phyloP scores from a whole-genome alignment of 1,284 basidiomycete species.

The Trichosporon ovoides region DNA sequence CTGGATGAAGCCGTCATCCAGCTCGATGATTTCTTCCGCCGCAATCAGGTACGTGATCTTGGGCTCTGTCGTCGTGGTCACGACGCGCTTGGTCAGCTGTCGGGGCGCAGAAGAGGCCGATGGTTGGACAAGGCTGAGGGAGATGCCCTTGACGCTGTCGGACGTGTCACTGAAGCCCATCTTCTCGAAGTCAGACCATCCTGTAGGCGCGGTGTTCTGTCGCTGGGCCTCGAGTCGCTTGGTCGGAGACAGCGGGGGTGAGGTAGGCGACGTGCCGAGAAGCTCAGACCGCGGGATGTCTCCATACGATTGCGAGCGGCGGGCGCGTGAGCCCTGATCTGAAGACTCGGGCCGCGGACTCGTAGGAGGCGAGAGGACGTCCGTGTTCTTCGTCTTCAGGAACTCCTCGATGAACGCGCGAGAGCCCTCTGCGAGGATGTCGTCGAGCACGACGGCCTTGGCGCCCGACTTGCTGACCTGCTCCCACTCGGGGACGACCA shows the following conservation, averaged over 20 bases:
- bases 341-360: background rate
- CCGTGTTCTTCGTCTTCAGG: conserved; percentile 8
- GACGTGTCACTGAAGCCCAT: conserved; percentile 25
- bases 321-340: conserved; percentile 8
- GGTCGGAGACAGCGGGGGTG: conserved; percentile 4
- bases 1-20: conserved; percentile 38
- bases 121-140: conserved; percentile 13
- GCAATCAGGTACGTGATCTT: conserved; percentile 9
- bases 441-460: conserved; percentile 12
- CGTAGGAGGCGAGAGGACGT: conserved; percentile 9
- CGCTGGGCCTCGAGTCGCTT: conserved; percentile 7
- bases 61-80: conserved; percentile 4
- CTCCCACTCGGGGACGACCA: conserved; percentile 7
- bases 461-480: conserved; percentile 2
- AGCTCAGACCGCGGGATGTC: conserved; percentile 10
- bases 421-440: conserved; percentile 22
- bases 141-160: conserved; percentile 8
- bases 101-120: background rate
- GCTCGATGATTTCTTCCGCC: conserved; percentile 27
- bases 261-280: background rate
- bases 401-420: conserved; percentile 19
- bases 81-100: background rate
- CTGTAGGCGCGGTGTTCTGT: background rate
- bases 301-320: conserved; percentile 24
- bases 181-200: conserved; percentile 26